These are phyloP conservation scores for Lodderomyces orthopsilosis DNA, from an alignment of 1,139 yeast species.

Conservation along the genomic window DNA sequence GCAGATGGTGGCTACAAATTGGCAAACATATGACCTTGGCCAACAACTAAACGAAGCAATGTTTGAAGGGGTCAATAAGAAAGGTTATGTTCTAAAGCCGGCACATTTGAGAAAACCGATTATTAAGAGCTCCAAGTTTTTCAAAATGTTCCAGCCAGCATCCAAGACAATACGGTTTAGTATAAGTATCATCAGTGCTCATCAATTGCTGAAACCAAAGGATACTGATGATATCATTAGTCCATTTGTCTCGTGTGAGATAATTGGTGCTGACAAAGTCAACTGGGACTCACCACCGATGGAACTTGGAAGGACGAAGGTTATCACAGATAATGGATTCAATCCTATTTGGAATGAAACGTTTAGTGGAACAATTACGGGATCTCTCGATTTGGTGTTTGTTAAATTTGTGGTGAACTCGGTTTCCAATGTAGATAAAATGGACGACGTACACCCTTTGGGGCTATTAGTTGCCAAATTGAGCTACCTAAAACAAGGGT, in stretches of 20 bases:
- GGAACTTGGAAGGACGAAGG: slow-evolving; percentile 25
- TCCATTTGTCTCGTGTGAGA: slow-evolving; percentile 59
- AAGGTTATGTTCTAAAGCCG: slow-evolving; percentile 84
- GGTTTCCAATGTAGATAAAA: slow-evolving; percentile 14
- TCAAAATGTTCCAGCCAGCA: slow-evolving; percentile 5
- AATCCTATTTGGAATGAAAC: slow-evolving; percentile 77
- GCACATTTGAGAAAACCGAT: slow-evolving; percentile 33
- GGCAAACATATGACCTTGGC: slow-evolving; percentile 92
- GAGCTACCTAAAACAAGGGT: slow-evolving; percentile 65
- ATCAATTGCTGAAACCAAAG: slow-evolving; percentile 72
- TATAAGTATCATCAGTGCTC: slow-evolving; percentile 73
- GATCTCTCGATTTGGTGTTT: slow-evolving; percentile 35
- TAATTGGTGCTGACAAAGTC: slow-evolving; percentile 40
- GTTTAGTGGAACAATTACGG: slow-evolving; percentile 36
- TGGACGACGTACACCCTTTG: slow-evolving; percentile 35
- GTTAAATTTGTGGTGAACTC: slow-evolving; percentile 28
- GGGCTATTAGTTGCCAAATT: slow-evolving; percentile 61
- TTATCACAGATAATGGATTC: slow-evolving; percentile 65
- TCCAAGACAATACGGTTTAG: slow-evolving; percentile 18
- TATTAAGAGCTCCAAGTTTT: slow-evolving; percentile 20
- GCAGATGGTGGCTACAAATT: slow-evolving; percentile 94
- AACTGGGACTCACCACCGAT: slow-evolving; percentile 21
- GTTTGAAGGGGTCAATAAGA: slow-evolving; percentile 53
- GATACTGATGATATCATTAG: slow-evolving; percentile 31
- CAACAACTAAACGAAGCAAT: slow-evolving; percentile 88